Evolutionary conservation across 73 alveolate species (phyloP).

Genomic region (Paramecium octaurelia): DNA sequence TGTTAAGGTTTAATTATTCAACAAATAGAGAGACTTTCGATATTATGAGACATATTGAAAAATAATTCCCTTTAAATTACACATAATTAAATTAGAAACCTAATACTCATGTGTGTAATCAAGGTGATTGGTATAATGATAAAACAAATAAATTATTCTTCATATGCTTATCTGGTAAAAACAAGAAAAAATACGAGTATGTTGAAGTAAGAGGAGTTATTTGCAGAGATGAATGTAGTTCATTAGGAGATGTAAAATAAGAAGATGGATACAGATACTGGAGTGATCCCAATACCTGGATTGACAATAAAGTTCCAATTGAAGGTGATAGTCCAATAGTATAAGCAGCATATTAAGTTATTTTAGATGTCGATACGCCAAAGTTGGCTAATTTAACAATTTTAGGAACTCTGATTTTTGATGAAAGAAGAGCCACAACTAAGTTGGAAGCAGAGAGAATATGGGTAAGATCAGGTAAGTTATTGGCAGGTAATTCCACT

Average conservation of each 20-base stretch:
- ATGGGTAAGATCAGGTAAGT: constrained; percentile 38
- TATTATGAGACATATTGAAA: constrained; percentile 11
- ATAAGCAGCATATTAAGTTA: not conserved
- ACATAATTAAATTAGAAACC: not conserved
- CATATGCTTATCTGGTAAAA: constrained; percentile 41
- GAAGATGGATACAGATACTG: constrained; percentile 9
- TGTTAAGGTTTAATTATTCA: constrained; percentile 47
- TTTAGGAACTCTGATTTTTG: constrained; percentile 40
- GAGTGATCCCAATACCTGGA: constrained; percentile 35
- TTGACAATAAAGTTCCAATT: not conserved
- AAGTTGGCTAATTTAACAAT: not conserved
- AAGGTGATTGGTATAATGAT: constrained; percentile 61
- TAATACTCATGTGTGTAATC: constrained; percentile 15
- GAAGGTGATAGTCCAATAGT: constrained; percentile 42
- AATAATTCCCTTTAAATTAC: not conserved
- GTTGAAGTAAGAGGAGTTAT: constrained; percentile 40
- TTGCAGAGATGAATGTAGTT: constrained; percentile 45
- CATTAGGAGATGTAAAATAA: not conserved
- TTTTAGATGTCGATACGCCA: constrained; percentile 41
- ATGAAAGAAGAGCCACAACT: not conserved
- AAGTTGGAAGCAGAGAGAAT: constrained; percentile 41
- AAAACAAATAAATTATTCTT: constrained; percentile 7
- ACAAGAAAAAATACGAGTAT: constrained; percentile 23
- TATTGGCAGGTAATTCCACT: constrained; percentile 47
- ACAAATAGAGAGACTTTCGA: constrained; percentile 57